phyloP scores from a whole-genome alignment of 2,329 filamentous ascomycete species.

The Didymosphaeria variabile region DNA sequence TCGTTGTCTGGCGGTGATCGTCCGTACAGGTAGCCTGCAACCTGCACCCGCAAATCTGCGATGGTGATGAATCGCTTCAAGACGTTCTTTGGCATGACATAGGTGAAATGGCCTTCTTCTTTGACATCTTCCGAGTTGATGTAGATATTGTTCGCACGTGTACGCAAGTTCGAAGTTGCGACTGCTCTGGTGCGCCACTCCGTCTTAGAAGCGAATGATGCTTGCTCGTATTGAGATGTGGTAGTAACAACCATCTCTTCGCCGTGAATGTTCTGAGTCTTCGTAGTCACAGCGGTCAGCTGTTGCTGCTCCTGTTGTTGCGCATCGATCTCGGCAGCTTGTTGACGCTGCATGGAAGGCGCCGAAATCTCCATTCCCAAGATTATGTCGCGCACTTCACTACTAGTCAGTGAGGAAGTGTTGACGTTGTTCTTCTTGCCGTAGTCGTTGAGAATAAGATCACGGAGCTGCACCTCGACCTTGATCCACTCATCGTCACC shows the following conservation, averaged over 20 bases:
- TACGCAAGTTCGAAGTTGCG: conserved; percentile 93
- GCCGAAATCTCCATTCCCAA: conserved; percentile 99
- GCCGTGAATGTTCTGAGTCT: conserved; percentile 95
- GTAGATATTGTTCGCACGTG: conserved; percentile 96
- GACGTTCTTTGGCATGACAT: conserved; percentile 99
- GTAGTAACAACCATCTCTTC: conserved; percentile 99
- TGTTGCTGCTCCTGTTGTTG: conserved; percentile 97
- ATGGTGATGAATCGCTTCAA: conserved; percentile 98
- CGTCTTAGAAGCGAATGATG: conserved; percentile 97
- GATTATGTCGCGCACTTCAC: conserved; percentile 97
- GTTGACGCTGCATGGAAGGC: conserved; percentile 96
- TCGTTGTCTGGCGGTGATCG: conserved; percentile 92
- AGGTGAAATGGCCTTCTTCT: conserved; percentile 86
- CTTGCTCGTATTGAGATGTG: conserved; percentile 96
- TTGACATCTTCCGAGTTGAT: conserved; percentile 95
- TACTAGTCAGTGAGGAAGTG: conserved; percentile 93
- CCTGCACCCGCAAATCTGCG: conserved; percentile 93
- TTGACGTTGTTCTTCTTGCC: conserved; percentile 99
- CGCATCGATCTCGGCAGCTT: conserved; percentile 98
- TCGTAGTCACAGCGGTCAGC: conserved; percentile 95
- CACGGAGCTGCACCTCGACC: conserved; percentile 95
- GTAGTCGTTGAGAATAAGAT: conserved; percentile 97
- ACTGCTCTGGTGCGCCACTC: conserved; percentile 98
- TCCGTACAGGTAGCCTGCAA: conserved; percentile 95
- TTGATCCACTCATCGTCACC: conserved; percentile 99